Evolutionary conservation across 1,139 yeast genomes (phyloP).

Genomic region (Kurtzmaniella quercitrusa): DNA sequence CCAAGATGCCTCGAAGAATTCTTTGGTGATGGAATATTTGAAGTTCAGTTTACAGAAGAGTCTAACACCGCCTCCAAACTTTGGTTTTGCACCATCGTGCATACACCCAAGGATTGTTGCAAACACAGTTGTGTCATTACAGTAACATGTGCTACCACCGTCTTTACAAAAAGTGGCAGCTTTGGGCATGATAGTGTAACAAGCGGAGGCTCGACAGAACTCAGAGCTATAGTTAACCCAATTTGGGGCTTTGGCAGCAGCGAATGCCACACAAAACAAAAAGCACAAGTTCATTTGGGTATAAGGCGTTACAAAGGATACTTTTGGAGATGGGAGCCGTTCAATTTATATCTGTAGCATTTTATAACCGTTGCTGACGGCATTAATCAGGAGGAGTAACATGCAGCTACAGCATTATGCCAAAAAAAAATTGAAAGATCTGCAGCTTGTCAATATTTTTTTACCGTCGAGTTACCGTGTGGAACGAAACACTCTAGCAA

Average conservation of each 20-base stretch:
- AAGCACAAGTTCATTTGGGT: neutral
- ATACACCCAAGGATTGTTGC: conserved; percentile 17
- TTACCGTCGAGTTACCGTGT: neutral
- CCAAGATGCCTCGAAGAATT: conserved; percentile 16
- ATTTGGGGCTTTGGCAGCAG: neutral
- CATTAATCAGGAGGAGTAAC: too few relatives aligned
- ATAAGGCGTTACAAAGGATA: neutral
- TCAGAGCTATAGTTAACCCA: neutral
- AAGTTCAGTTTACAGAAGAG: conserved; percentile 11
- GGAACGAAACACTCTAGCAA: neutral
- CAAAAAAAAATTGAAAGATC: neutral
- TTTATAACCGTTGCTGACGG: too few relatives aligned
- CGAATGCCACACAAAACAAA: neutral
- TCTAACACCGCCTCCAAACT: neutral
- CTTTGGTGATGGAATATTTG: conserved; percentile 12
- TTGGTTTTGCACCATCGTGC: conserved; percentile 1
- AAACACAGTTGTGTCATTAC: conserved; percentile 11
- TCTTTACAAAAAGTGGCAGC: conserved; percentile 14
- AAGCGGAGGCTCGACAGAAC: neutral
- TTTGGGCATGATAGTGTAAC: neutral
- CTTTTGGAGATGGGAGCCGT: neutral
- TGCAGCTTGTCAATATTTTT: neutral
- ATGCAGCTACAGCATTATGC: too few relatives aligned
- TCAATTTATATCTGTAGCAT: too few relatives aligned
- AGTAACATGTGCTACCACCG: conserved; percentile 9